A percentile compares a stretch with the other conserved stretches of the same genome.
Conservation (phyloP, 306 rosid species). For the Pyrus bretschneideri region DNA sequence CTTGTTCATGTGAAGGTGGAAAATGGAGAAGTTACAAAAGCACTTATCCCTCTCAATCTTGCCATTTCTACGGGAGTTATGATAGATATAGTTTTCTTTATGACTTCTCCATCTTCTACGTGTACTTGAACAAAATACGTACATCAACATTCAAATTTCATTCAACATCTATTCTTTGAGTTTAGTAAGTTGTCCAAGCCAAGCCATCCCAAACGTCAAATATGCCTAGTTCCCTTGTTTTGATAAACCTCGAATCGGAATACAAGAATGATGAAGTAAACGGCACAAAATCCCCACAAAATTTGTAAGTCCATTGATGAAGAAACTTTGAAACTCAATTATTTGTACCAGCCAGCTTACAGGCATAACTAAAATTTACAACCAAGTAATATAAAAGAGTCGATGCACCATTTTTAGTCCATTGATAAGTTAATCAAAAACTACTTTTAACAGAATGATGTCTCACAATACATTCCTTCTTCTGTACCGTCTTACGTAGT, state of each 20-base stretch:
- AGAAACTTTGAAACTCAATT: not conserved
- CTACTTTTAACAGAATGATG: not conserved
- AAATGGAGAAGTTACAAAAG: too few species aligned
- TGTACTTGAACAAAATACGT: too few species aligned
- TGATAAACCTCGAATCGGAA: not conserved
- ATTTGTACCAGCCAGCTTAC: not conserved
- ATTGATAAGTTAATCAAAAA: not conserved
- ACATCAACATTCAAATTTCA: too few species aligned
- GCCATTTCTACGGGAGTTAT: too few species aligned
- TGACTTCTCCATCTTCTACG: too few species aligned
- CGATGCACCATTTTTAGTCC: not conserved
- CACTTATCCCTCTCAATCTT: too few species aligned
- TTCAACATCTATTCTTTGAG: too few species aligned
- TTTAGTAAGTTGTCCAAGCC: too few species aligned
- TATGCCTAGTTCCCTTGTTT: not conserved
- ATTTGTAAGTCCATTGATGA: too few species aligned
- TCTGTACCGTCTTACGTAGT: not conserved
- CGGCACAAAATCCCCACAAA: not conserved
- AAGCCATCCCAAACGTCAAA: too few species aligned
- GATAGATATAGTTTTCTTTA: too few species aligned
- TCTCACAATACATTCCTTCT: constrained; percentile 2
- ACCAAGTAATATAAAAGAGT: not conserved
- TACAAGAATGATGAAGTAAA: not conserved
- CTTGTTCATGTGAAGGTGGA: too few species aligned
- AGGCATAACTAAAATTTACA: not conserved